A percentile compares a stretch with the other conserved stretches of the same genome.
These are phyloP conservation scores for Dioscorea cayenensis DNA, from an alignment of 116 monocot genomes.

Conservation along the genomic window DNA sequence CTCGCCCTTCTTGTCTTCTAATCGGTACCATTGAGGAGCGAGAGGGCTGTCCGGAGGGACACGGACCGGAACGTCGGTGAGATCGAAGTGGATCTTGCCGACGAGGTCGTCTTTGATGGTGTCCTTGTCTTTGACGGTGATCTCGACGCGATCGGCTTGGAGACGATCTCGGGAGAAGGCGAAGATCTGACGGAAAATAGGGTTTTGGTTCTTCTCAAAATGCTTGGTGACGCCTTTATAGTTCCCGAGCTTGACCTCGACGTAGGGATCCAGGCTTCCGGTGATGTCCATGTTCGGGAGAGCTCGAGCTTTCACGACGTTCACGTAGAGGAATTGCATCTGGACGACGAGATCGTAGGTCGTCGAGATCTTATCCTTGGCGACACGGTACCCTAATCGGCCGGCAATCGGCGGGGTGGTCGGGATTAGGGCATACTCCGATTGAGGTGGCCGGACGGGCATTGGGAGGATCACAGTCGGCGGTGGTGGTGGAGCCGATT, in stretches of 20 bases:
- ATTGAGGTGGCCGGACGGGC: neutral
- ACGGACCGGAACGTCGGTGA: slow-evolving; percentile 31
- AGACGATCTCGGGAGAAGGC: slow-evolving; percentile 41
- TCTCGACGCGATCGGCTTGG: slow-evolving; percentile 32
- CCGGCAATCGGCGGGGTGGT: slow-evolving; percentile 45
- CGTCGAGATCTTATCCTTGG: slow-evolving; percentile 30
- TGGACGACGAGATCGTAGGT: slow-evolving; percentile 56
- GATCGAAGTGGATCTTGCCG: slow-evolving; percentile 32
- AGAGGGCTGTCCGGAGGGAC: slow-evolving; percentile 46
- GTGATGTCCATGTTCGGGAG: slow-evolving; percentile 14
- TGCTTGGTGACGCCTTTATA: slow-evolving; percentile 30
- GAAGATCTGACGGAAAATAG: slow-evolving; percentile 34
- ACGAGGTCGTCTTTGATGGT: slow-evolving; percentile 42
- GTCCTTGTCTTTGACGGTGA: slow-evolving; percentile 42
- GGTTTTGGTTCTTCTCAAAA: slow-evolving; percentile 31
- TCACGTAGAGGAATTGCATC: slow-evolving; percentile 55
- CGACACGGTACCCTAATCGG: slow-evolving; percentile 22
- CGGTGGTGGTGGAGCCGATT: neutral
- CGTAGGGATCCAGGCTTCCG: slow-evolving; percentile 27
- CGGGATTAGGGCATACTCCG: slow-evolving; percentile 36
- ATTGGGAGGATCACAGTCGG: neutral
- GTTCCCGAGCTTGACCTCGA: slow-evolving; percentile 36
- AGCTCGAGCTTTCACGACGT: slow-evolving; percentile 47
- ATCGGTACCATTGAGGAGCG: slow-evolving; percentile 12
- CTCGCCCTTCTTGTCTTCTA: slow-evolving; percentile 12